phyloP scores from a whole-genome alignment of 2,329 filamentous ascomycete species.

The Penicillium sp. region DNA sequence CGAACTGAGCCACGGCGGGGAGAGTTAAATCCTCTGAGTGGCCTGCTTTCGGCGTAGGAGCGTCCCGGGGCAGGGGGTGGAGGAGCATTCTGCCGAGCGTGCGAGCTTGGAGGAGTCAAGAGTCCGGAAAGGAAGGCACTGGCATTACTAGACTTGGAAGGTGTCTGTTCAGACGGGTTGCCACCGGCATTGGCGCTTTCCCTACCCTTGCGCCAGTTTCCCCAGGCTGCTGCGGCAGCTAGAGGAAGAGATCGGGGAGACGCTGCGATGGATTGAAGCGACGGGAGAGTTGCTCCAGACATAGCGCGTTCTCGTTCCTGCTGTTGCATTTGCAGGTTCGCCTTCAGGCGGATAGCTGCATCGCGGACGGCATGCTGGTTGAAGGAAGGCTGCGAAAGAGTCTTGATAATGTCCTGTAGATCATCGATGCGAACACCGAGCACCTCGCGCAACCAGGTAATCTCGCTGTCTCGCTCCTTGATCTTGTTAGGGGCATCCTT shows the following conservation, averaged over 20 bases:
- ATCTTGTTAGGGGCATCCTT: conserved; percentile 79
- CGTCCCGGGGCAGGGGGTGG: conserved; percentile 37
- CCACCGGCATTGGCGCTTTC: conserved; percentile 51
- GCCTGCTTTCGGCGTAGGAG: conserved; percentile 36
- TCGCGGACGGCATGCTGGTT: conserved; percentile 81
- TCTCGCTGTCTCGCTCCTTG: conserved; percentile 89
- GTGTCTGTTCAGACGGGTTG: conserved; percentile 50
- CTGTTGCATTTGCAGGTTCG: conserved; percentile 97
- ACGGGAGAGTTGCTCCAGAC: conserved; percentile 69
- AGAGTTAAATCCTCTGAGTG: conserved; percentile 33
- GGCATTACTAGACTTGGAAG: conserved; percentile 59
- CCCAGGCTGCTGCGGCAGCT: conserved; percentile 93
- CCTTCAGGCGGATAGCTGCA: conserved; percentile 86
- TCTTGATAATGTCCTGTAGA: conserved; percentile 84
- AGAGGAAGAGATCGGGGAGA: conserved; percentile 78
- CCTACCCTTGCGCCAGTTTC: conserved; percentile 80
- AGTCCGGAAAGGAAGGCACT: conserved; percentile 73
- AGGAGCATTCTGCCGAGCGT: conserved; percentile 63
- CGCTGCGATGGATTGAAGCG: conserved; percentile 72
- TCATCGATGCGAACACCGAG: conserved; percentile 88
- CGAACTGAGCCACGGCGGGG: conserved; percentile 33
- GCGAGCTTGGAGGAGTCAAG: conserved; percentile 83
- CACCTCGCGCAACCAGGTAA: conserved; percentile 90
- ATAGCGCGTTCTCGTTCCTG: conserved; percentile 87
- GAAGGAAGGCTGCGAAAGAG: conserved; percentile 72